These are phyloP conservation scores for Anastatica hierochuntica DNA, from an alignment of 345 rosid species.

Conservation along the genomic window DNA sequence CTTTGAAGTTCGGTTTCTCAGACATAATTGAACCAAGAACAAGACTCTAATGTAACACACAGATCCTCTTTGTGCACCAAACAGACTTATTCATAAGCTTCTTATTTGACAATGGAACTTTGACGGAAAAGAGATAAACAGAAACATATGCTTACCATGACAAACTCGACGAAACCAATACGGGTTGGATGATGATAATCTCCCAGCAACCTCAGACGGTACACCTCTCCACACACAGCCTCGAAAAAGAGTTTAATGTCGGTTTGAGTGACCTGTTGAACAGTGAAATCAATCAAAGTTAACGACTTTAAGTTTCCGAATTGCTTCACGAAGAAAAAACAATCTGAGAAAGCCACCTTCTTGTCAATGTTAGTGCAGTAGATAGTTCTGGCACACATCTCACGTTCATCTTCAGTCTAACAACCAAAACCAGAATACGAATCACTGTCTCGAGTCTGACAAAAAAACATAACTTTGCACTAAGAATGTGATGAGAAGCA, in stretches of 20 bases:
- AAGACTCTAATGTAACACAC: too few species aligned
- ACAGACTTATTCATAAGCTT: too few species aligned
- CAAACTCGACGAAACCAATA: slow-evolving; percentile 75
- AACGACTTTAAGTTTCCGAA: neutral
- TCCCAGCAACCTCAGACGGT: slow-evolving; percentile 71
- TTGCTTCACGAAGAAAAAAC: neutral
- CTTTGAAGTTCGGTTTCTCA: neutral
- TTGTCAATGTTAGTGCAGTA: slow-evolving; percentile 92
- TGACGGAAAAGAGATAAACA: neutral
- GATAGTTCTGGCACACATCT: slow-evolving; percentile 89
- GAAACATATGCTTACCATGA: slow-evolving; percentile 36
- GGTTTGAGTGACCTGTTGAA: slow-evolving; percentile 57
- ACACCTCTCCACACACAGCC: slow-evolving; percentile 69
- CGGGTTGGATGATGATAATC: slow-evolving; percentile 80
- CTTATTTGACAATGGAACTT: too few species aligned
- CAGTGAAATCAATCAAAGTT: neutral
- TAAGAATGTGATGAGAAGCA: neutral
- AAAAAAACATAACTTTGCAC: neutral
- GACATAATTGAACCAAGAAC: neutral
- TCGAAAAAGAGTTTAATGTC: slow-evolving; percentile 63
- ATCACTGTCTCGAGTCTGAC: slow-evolving; percentile 27
- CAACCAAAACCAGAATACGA: neutral
- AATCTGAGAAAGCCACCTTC: slow-evolving; percentile 46
- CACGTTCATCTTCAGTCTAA: slow-evolving; percentile 83
- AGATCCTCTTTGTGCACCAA: too few species aligned